Evolutionary conservation across 768 basidiomycete species (phyloP), one percentile per base, ranked within the genome.

Genomic region (Galerina sulciceps): DNA sequence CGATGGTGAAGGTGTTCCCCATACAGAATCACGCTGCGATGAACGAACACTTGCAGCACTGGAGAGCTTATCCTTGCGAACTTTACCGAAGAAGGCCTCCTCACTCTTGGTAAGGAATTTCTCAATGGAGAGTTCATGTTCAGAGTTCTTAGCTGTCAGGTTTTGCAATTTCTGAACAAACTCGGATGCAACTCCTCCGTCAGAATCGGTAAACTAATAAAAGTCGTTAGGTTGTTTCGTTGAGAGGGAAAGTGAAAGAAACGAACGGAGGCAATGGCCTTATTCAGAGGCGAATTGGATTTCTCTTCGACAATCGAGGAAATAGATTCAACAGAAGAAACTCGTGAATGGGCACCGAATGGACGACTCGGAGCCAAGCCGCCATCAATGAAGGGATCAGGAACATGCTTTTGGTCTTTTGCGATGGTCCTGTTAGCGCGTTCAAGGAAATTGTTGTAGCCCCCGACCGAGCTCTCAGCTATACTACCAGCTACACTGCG

Each of bases 301-400:
- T 96, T 96, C 65, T 96, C 94, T 61, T 95, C 93, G 31, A 94
- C 89, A 53, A 96, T 94, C 3, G 92, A 90, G 13, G 91, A 87
- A 55, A 96, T 95, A 5, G 93, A 94, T 67, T 96, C 95, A n/a
- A 90, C 87, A 1, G 93, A 95, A 0, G 89, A 88, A 6, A 85
- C 82, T 5, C 94, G 83, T 41, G 91, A 93, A 70, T 94, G 91
- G 10, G 78, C 65, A 52, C 91, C 91, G 73, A 96, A 96, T 1
- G 94, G 93, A 59, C 83, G 82, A 31, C 74, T 78, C 9, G 93
- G 93, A 8, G 85, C 76, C 26, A 76, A 65, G 62, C 70, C 73
- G 41, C 78, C 79, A 36, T 94, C 91, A 43, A 94, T 72, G 80
- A 96, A 96, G 1, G 94, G 95, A 77, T 96, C 95, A 0, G 91